These are phyloP conservation scores for Cystobasidium slooffiae DNA, from an alignment of 1,284 basidiomycete species.

Conservation along the genomic window DNA sequence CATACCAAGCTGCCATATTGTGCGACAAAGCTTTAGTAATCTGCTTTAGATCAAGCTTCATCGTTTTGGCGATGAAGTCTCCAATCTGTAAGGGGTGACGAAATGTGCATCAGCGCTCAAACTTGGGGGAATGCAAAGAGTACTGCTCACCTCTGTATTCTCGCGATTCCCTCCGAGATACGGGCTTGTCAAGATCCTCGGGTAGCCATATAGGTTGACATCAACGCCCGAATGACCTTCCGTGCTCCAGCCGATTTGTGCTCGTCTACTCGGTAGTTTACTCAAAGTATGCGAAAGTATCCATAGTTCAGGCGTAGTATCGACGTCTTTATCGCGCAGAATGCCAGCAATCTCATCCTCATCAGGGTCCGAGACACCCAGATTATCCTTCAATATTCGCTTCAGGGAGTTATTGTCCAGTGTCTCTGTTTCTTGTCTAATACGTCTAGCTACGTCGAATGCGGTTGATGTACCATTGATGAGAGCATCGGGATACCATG, in stretches of 20 bases:
- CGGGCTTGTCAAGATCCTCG: constrained; percentile 47
- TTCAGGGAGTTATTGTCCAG: constrained; percentile 47
- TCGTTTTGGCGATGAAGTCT: constrained; percentile 49
- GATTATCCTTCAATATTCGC: constrained; percentile 48
- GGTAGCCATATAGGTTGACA: constrained; percentile 58
- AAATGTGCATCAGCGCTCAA: constrained; percentile 40
- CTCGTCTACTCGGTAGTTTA: constrained; percentile 53
- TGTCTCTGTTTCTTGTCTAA: constrained; percentile 43
- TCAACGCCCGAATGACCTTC: constrained; percentile 59
- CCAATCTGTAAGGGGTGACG: constrained; percentile 49
- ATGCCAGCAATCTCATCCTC: constrained; percentile 53
- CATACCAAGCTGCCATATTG: constrained; percentile 46
- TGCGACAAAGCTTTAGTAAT: constrained; percentile 33
- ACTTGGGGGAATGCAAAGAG: background rate
- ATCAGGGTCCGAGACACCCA: constrained; percentile 53
- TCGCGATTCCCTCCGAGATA: constrained; percentile 56
- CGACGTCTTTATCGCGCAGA: constrained; percentile 46
- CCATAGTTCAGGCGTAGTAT: constrained; percentile 40
- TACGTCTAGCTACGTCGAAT: constrained; percentile 50
- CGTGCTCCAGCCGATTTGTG: constrained; percentile 58
- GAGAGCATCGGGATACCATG: constrained; percentile 57
- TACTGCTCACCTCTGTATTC: constrained; percentile 54
- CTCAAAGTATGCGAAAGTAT: constrained; percentile 38
- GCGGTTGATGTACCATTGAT: constrained; percentile 56
- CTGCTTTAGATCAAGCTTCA: constrained; percentile 51